Percentiles rank a stretch among this genome's conserved stretches.
phyloP scores from a whole-genome alignment of 148 eudicot species.

The Rhododendron simsii region DNA sequence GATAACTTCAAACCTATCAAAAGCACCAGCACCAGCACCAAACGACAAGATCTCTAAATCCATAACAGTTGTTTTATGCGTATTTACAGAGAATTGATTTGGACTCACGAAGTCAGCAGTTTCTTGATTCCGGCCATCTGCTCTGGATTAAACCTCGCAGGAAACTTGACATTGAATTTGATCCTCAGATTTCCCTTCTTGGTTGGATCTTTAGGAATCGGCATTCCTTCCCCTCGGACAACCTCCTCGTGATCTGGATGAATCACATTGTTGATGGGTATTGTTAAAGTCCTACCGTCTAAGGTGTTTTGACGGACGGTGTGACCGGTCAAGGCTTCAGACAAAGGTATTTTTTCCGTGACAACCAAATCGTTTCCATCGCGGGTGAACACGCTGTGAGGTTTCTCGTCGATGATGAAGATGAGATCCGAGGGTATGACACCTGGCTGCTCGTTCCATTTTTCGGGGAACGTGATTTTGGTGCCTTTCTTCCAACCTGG shows the following conservation, averaged over 20 bases:
- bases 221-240: constrained; percentile 69
- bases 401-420: too few relatives aligned
- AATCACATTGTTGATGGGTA: too few relatives aligned
- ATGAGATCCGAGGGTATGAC: constrained; percentile 48
- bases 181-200: constrained; percentile 60
- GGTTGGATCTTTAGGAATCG: constrained; percentile 55
- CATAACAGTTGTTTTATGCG: not conserved
- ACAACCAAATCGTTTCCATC: too few relatives aligned
- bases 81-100: not conserved
- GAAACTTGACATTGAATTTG: constrained; percentile 64
- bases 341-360: too few relatives aligned
- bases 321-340: too few relatives aligned
- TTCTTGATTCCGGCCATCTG: constrained; percentile 62
- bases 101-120: constrained; percentile 28
- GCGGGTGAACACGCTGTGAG: too few relatives aligned
- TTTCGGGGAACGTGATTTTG: constrained; percentile 69
- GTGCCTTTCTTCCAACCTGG: constrained; percentile 87
- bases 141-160: constrained; percentile 38
- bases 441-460: constrained; percentile 68
- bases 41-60: not conserved
- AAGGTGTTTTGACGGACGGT: too few relatives aligned
- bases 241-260: constrained; percentile 64
- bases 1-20: not conserved
- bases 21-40: not conserved
- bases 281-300: too few relatives aligned